Evolutionary conservation across 2,329 filamentous ascomycete genomes (phyloP).

Genomic region (Fusarium chaquense): DNA sequence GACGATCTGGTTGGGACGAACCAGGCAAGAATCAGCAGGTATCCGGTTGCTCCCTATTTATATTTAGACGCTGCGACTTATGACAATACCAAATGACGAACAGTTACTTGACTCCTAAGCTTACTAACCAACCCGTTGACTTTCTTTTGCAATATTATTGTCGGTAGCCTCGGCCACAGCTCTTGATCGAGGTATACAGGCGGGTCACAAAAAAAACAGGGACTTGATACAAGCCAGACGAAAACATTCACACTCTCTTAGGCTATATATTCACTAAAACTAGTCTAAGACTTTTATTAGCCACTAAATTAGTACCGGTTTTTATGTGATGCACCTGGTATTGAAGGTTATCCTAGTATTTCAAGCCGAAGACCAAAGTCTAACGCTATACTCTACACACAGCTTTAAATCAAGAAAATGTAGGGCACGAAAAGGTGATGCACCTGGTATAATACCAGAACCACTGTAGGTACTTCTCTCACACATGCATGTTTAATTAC

Average conservation of each 20-base stretch:
- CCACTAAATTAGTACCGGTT: too few relatives aligned
- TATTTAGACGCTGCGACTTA: conserved; percentile 27
- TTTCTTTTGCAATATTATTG: neutral
- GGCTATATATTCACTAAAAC: too few relatives aligned
- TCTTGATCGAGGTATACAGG: neutral
- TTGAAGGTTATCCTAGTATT: too few relatives aligned
- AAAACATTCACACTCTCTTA: too few relatives aligned
- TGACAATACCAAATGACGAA: conserved; percentile 36
- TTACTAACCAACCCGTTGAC: neutral
- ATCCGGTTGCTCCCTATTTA: conserved; percentile 9
- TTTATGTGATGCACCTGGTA: too few relatives aligned
- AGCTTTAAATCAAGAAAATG: too few relatives aligned
- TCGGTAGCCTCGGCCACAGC: neutral
- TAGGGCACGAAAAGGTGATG: too few relatives aligned
- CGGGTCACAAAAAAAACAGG: too few relatives aligned
- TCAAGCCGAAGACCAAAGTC: too few relatives aligned
- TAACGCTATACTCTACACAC: too few relatives aligned
- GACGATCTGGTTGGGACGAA: conserved; percentile 24
- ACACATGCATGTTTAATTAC: neutral
- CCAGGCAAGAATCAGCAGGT: conserved; percentile 28
- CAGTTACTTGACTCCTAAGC: neutral
- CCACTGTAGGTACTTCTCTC: neutral
- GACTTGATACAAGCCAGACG: too few relatives aligned
- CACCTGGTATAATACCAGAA: neutral
- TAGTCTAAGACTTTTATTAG: too few relatives aligned